Evolutionary conservation across 306 rosid species (phyloP), one percentile per base, ranked within the genome.

Genomic region (Vigna trinervia): DNA sequence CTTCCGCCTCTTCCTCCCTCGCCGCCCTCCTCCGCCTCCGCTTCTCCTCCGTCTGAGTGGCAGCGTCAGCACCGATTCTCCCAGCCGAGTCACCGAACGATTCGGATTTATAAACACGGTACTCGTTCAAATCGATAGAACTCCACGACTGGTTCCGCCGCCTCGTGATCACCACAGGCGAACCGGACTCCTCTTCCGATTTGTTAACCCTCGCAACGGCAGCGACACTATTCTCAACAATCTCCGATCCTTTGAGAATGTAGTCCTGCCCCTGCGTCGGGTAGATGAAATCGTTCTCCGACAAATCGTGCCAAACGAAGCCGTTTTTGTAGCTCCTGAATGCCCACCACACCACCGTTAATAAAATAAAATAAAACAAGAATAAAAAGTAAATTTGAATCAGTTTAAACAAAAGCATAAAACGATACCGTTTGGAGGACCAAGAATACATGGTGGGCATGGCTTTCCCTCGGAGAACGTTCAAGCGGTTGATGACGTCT

Each of bases 121-220:
- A 95, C 84, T 95, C 97, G 26, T 88, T 84, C 71, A 89, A 76
- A 61, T 95, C 97, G 23, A 92, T 85, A 22, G 97, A 87, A 70
- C 94, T 84, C 99, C 99, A 95, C 2, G 99, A 95, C 84, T 92
- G 97, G 81, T 95, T 95, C 2, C 97, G 78, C 69, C 96, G 87
- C 70, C 95, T 72, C 1, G 79, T 56, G 28, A 77, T 53, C 41
- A 64, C 66, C 52, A 74, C 85, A 60, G 92, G 96, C 2, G 84
- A 88, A 61, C 88, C 97, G 8, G 87, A 75, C 8, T 86, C 90
- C 2, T 87, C 93, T 47, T 79, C 86, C 19, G 87, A 60, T 45
- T 84, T 88, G 3, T 39, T 70, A n/a, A 51, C 43, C n/a, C 13
- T 5, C 1, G 13, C 46, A 12, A 8, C 5, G 20, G 57, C 34